A percentile compares a stretch with the other conserved stretches of the same genome.
phyloP scores from a whole-genome alignment of 140 eudicot genomes.

The Artemisia princeps region DNA sequence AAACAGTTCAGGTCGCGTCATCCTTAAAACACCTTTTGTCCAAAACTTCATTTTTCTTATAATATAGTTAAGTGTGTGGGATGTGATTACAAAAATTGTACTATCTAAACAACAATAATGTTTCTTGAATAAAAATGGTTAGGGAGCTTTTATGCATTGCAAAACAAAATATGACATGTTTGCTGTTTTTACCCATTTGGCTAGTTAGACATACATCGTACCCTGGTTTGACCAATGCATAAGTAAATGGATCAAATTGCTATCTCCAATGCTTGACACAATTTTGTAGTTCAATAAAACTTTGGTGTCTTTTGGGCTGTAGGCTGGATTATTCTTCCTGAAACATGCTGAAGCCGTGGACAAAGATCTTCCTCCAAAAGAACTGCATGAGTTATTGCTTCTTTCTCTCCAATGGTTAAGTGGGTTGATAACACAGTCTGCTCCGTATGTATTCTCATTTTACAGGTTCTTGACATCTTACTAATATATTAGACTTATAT shows the following conservation, averaged over 20 bases:
- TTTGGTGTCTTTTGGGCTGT: constrained; percentile 24
- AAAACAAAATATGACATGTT: neutral
- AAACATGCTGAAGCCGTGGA: constrained; percentile 94
- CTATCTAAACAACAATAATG: neutral
- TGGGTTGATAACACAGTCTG: constrained; percentile 79
- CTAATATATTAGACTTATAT: neutral
- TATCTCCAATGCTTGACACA: neutral
- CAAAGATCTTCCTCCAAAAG: constrained; percentile 85
- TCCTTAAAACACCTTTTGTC: neutral
- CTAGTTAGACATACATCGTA: neutral
- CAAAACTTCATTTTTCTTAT: neutral
- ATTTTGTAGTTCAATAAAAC: constrained; percentile 10
- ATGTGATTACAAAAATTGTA: neutral
- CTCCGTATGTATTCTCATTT: constrained; percentile 53
- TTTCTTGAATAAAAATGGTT: neutral
- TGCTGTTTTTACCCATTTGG: neutral
- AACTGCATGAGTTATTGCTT: constrained; percentile 77
- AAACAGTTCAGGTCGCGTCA: neutral
- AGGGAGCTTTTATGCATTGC: neutral
- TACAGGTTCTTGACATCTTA: neutral
- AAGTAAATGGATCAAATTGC: neutral
- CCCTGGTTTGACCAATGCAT: neutral
- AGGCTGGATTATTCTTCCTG: constrained; percentile 88
- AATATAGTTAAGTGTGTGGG: too few relatives aligned
- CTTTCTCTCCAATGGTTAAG: constrained; percentile 94